Base-by-base conservation (phyloP, 495 filamentous ascomycete species). In the Podospora sp. region DNA sequence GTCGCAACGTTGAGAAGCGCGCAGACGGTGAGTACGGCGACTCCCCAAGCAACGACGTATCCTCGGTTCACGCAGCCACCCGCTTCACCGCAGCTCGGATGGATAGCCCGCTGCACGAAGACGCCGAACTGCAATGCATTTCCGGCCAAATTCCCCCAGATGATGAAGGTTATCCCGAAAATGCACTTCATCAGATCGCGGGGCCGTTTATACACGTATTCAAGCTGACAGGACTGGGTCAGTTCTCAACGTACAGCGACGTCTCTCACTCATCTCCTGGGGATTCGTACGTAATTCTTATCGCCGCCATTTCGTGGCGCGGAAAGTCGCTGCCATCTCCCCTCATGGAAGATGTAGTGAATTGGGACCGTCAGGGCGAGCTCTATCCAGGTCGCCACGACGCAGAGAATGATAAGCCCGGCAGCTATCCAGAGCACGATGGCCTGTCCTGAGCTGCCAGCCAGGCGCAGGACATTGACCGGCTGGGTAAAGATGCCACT, bases 401-500 rank as follows among this genome's bases (percentile, higher is more conserved):
- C 18, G 56, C 27, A 36, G 35, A 46, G 59, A 6, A 22, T n/a
- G 59, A 11, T 62, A 49, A 75, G 62, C 29, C 79, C 81, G 63
- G 74, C 76, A 7, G 81, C 52, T 29, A 73, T 51, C 81, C 81
- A 83, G 24, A 81, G 70, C 6, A 82, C 26, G 3, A 83, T 61
- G 0, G 79, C 73, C 27, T 70, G 66, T 18, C 81, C 81, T 49
- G 77, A 20, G 26, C 26, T 59, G 1, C 70, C 63, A 76, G 80
- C 29, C 71, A 63, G 33, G 79, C 80, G 27, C 72, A 81, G 71
- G 21, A 82, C 70, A 16, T 70, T 75, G 7, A 72, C 69, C 1
- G 79, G 79, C 6, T 69, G 65, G 36, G 71, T 71, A 67, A 77
- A 82, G 20, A 81, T 79, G 22, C 79, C 79, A n/a, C 75, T 76